Conservation (phyloP, 1,284 basidiomycete genomes). For the Pterulicium gracile region DNA sequence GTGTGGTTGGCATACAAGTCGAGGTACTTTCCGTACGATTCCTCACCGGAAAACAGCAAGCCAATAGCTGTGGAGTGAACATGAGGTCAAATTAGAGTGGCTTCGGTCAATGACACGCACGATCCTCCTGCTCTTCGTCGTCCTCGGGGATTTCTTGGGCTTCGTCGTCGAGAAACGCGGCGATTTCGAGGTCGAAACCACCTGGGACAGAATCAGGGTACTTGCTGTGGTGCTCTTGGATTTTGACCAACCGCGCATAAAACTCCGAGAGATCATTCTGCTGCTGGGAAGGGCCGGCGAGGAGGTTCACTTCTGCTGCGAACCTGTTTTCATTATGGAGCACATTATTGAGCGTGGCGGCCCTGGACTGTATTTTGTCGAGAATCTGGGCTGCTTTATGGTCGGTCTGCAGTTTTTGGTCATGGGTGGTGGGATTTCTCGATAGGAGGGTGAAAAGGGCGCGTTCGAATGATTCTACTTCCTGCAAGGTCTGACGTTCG, state of each 20-base stretch:
- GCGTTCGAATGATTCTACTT: conserved; percentile 82
- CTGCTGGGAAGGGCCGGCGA: conserved; percentile 41
- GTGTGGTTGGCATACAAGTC: conserved; percentile 88
- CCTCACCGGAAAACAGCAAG: conserved; percentile 90
- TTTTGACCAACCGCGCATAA: conserved; percentile 86
- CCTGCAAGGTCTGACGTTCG: conserved; percentile 91
- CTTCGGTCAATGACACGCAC: conserved; percentile 33
- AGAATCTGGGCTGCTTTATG: conserved; percentile 84
- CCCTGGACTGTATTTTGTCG: conserved; percentile 68
- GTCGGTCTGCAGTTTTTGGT: conserved; percentile 64
- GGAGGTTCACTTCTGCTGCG: conserved; percentile 48
- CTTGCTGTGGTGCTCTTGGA: conserved; percentile 93
- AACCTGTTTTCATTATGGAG: conserved; percentile 68
- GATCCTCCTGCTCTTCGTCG: conserved; percentile 72
- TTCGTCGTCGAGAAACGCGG: conserved; percentile 66
- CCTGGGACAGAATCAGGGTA: conserved; percentile 83
- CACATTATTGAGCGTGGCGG: conserved; percentile 49
- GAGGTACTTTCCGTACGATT: conserved; percentile 88
- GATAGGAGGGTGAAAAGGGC: conserved; percentile 66
- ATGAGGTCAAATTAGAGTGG: conserved; percentile 5
- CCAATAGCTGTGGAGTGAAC: conserved; percentile 56
- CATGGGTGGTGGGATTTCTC: conserved; percentile 48
- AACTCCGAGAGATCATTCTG: conserved; percentile 84
- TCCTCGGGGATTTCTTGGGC: conserved; percentile 60
- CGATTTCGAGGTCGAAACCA: conserved; percentile 74